Evolutionary conservation across 2,329 filamentous ascomycete species (phyloP), one percentile per base, ranked within the genome.

Genomic region (Stachybotrys chlorohalonatus): DNA sequence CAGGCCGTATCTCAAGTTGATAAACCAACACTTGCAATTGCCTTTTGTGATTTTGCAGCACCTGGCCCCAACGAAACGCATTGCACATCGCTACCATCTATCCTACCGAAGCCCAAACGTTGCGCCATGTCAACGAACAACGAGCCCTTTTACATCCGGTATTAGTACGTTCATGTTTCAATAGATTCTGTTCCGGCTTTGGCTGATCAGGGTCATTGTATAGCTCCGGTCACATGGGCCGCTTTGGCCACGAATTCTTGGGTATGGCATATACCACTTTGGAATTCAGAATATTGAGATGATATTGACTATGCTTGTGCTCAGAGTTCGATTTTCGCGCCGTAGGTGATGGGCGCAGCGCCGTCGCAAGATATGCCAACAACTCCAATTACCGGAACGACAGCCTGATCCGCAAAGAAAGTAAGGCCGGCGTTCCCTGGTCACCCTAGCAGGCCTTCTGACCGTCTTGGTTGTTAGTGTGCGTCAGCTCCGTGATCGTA

Each of bases 351-450:
- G 94, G 94, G 52, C 85, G 90, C 58, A 96, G 92, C 68, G 94
- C 94, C 7, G 89, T 94, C 53, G 91, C 93, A 36, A 86, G 94
- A 73, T 99, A 99, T 75, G 94, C 94, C 60, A 99, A 99, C 80
- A 99, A 99, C 74, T 97, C 93, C 55, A 99, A 99, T 75, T 99
- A 99, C 75, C 86, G 94, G 67, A 99, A 99, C 74, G 94, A 99
- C 70, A 96, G 92, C 59, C 77, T 99, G 63, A 99, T 99, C 68
- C 88, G 94, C 61, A 99, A 99, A 92, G 94, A 99, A 78, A 99
- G 94, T 96, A 78, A 63, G 91, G 72, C n/a, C 24, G 15, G 7
- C 31, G 11, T 47, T 15, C 16, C 16, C 13, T n/a, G 15, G 15
- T 17, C 48, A 15, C 30, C 16, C 36, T 48, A n/a, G 13, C 49